phyloP scores from a whole-genome alignment of 345 rosid species.

The Eucalyptus pauciflora region DNA sequence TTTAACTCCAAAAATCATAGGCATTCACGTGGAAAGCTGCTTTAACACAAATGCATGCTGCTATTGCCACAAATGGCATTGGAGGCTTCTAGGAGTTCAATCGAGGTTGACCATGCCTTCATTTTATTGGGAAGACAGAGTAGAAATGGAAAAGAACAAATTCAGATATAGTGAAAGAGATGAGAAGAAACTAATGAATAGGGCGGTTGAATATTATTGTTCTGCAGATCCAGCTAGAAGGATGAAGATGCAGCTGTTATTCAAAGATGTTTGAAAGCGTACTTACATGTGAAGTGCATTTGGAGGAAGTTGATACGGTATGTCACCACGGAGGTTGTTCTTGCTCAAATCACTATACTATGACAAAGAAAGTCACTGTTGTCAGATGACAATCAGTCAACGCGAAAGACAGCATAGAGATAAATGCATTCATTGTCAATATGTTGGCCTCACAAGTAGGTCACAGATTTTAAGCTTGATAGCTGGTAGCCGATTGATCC shows the following conservation, averaged over 20 bases:
- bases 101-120: background rate
- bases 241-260: background rate
- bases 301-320: conserved; percentile 96
- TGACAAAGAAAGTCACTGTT: conserved; percentile 17
- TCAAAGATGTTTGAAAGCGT: background rate
- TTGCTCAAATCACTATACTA: conserved; percentile 85
- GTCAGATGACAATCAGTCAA: background rate
- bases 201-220: background rate
- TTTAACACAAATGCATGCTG: background rate
- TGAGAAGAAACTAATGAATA: background rate
- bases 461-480: conserved; percentile 69
- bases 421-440: background rate
- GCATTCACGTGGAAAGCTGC: background rate
- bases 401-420: background rate
- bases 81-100: background rate
- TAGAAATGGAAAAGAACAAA: background rate
- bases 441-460: conserved; percentile 50
- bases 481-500: conserved; percentile 89
- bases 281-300: conserved; percentile 54
- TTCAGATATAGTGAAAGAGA: background rate
- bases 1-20: background rate
- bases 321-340: conserved; percentile 67
- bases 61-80: background rate
- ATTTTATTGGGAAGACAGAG: background rate
- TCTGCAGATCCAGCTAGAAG: background rate